phyloP scores from a whole-genome alignment of 805 yeast species.

The Metschnikowia lachancei region DNA sequence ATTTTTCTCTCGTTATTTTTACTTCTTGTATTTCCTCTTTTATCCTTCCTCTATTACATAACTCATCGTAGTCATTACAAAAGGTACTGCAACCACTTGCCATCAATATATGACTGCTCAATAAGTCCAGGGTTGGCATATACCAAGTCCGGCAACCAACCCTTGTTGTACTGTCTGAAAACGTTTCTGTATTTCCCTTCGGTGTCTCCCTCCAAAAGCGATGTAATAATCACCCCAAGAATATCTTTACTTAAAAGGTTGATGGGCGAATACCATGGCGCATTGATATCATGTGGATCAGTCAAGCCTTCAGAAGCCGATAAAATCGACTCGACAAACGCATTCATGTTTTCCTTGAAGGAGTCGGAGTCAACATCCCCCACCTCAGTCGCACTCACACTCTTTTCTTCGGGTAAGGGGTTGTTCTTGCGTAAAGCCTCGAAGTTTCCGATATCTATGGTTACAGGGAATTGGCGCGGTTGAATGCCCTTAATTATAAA shows the following conservation, averaged over 20 bases:
- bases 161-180: conserved; percentile 37
- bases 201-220: conserved; percentile 27
- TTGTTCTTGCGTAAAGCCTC: conserved; percentile 35
- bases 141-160: conserved; percentile 41
- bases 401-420: conserved; percentile 16
- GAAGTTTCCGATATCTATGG: conserved; percentile 42
- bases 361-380: conserved; percentile 38
- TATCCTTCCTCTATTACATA: neutral
- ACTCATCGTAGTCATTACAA: conserved; percentile 20
- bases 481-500: conserved; percentile 93
- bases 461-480: conserved; percentile 67
- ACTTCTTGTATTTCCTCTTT: neutral
- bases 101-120: conserved; percentile 32
- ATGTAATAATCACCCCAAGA: conserved; percentile 30
- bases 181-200: conserved; percentile 25
- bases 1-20: neutral
- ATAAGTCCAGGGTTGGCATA: conserved; percentile 42
- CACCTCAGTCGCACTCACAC: conserved; percentile 22
- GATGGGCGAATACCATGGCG: conserved; percentile 26
- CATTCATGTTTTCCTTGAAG: conserved; percentile 29
- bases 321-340: conserved; percentile 24
- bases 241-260: conserved; percentile 35
- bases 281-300: conserved; percentile 18
- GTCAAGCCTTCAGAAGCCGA: conserved; percentile 23
- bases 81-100: conserved; percentile 40